A percentile compares a stretch with the other conserved stretches of the same genome.
phyloP scores from a whole-genome alignment of 2,329 filamentous ascomycete genomes.

The Aspergillus jensenii region DNA sequence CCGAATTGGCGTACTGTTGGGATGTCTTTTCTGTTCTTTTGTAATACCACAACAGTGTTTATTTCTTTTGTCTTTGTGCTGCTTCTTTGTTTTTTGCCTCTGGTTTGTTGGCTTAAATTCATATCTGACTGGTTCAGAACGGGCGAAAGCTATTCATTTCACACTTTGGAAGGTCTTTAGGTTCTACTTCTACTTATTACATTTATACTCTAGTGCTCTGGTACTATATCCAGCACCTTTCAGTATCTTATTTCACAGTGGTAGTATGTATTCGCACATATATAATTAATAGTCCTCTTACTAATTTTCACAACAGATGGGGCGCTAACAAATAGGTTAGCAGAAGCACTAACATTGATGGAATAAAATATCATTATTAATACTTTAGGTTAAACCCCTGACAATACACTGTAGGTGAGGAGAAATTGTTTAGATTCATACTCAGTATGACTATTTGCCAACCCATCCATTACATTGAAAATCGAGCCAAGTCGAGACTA shows the following conservation, averaged over 20 bases:
- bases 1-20: neutral
- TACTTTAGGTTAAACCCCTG: neutral
- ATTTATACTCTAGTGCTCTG: neutral
- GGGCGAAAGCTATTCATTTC: neutral
- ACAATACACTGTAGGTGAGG: neutral
- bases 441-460: neutral
- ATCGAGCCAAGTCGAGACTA: neutral
- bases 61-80: neutral
- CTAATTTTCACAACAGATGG: neutral
- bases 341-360: neutral
- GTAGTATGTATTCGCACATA: neutral
- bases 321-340: neutral
- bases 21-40: neutral
- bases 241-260: neutral
- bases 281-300: neutral
- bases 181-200: neutral
- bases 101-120: neutral
- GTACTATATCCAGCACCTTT: neutral
- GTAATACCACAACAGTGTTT: neutral
- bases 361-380: neutral
- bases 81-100: neutral
- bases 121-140: conserved; percentile 15
- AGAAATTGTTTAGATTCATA: neutral
- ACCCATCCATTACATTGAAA: neutral
- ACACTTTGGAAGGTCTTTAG: neutral